Evolutionary conservation across 108 stramenopile genomes (phyloP).

Genomic region (Cyclotella choctawhatcheeana): DNA sequence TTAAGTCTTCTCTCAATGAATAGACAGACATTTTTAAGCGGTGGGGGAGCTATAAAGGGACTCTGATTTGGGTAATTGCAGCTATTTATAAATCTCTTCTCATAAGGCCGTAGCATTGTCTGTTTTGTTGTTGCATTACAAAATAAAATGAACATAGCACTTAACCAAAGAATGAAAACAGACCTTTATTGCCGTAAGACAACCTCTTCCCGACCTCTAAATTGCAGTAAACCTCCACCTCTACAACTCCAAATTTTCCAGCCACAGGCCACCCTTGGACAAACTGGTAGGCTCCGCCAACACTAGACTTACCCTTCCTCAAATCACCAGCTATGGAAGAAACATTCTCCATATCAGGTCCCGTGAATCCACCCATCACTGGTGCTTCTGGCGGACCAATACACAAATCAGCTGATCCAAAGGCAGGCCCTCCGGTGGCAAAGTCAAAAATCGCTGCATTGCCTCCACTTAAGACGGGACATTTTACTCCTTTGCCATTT

Average conservation of each 20-base stretch:
- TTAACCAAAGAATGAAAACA: constrained; percentile 33
- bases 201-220: constrained; percentile 44
- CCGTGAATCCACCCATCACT: constrained; percentile 86
- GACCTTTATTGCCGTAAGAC: constrained; percentile 23
- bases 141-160: too few relatives aligned
- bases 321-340: constrained; percentile 63
- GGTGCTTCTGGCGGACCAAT: constrained; percentile 76
- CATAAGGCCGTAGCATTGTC: too few relatives aligned
- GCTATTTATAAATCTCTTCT: too few relatives aligned
- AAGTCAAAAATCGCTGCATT: constrained; percentile 84
- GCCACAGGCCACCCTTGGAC: constrained; percentile 67
- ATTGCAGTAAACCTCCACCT: constrained; percentile 83
- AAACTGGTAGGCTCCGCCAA: constrained; percentile 66
- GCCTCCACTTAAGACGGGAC: constrained; percentile 64
- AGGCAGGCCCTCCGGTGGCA: constrained; percentile 77
- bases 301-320: constrained; percentile 51
- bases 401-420: constrained; percentile 76
- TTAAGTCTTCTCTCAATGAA: neutral
- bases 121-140: too few relatives aligned
- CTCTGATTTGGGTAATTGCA: too few relatives aligned
- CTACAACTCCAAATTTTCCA: constrained; percentile 59
- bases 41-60: too few relatives aligned
- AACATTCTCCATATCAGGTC: constrained; percentile 77
- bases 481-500: constrained; percentile 37
- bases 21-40: neutral